phyloP scores from a whole-genome alignment of 768 basidiomycete species.

The Termitomyces sp. region DNA sequence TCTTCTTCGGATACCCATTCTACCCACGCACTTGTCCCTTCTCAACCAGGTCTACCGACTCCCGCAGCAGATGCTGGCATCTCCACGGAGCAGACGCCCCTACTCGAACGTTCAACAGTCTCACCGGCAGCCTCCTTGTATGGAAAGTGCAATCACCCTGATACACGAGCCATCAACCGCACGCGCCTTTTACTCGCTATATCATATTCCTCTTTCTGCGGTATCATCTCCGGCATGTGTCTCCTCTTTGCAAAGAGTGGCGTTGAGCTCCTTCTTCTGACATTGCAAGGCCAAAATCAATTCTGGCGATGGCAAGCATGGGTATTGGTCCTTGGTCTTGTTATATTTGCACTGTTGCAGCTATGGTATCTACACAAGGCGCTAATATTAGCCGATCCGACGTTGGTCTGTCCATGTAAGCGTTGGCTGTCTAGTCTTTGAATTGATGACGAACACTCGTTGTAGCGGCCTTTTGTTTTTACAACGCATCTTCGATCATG shows the following conservation, averaged over 20 bases:
- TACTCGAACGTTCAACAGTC: slow-evolving; percentile 39
- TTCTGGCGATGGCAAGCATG: slow-evolving; percentile 84
- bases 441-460: slow-evolving; percentile 9
- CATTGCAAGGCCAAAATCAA: slow-evolving; percentile 72
- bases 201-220: slow-evolving; percentile 84
- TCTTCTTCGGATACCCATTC: slow-evolving; percentile 29
- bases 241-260: slow-evolving; percentile 92
- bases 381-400: slow-evolving; percentile 78
- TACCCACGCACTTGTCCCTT: slow-evolving; percentile 33
- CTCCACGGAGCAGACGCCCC: slow-evolving; percentile 54
- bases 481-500: slow-evolving; percentile 88
- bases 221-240: slow-evolving; percentile 89
- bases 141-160: slow-evolving; percentile 17
- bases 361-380: slow-evolving; percentile 83
- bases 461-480: slow-evolving; percentile 88
- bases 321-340: slow-evolving; percentile 70
- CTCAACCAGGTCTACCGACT: slow-evolving; percentile 26
- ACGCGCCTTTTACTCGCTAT: slow-evolving; percentile 68
- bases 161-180: slow-evolving; percentile 30
- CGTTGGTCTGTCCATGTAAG: slow-evolving; percentile 81
- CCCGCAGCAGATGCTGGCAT: slow-evolving; percentile 26
- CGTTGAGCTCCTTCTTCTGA: slow-evolving; percentile 81
- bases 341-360: slow-evolving; percentile 75
- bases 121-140: slow-evolving; percentile 24
- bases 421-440: slow-evolving; percentile 13